phyloP scores from a whole-genome alignment of 345 rosid genomes.

The Corymbia maculata region DNA sequence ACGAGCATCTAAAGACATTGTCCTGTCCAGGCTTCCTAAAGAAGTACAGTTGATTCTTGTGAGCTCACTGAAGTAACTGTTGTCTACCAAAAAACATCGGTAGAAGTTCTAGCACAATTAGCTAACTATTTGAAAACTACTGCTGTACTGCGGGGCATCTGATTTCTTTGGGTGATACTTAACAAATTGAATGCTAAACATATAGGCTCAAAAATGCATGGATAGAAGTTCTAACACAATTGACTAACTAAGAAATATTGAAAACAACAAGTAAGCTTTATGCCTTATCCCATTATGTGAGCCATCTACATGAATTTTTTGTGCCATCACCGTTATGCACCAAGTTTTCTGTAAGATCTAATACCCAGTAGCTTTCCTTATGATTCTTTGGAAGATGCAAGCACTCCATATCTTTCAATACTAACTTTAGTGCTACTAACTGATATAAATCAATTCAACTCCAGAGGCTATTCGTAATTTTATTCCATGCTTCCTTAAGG shows the following conservation, averaged over 20 bases:
- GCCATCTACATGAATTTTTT: neutral
- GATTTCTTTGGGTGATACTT: neutral
- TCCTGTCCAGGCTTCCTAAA: constrained; percentile 45
- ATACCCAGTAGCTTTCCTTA: neutral
- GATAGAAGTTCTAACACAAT: neutral
- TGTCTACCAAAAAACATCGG: neutral
- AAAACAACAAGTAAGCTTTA: neutral
- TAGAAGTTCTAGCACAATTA: neutral
- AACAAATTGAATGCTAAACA: neutral
- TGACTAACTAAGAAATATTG: neutral
- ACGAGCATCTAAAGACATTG: constrained; percentile 56
- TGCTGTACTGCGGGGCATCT: neutral
- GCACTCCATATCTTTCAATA: neutral
- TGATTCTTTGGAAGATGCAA: neutral
- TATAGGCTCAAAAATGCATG: neutral
- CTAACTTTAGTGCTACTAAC: neutral
- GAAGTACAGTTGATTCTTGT: neutral
- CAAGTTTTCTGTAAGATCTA: neutral
- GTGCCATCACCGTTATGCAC: neutral
- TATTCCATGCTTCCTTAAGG: neutral
- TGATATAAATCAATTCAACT: neutral
- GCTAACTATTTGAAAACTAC: neutral
- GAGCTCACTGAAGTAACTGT: neutral
- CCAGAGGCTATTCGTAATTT: neutral
- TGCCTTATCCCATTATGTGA: neutral